Evolutionary conservation across 2,329 filamentous ascomycete genomes (phyloP).

Genomic region (Alternaria arbusti): DNA sequence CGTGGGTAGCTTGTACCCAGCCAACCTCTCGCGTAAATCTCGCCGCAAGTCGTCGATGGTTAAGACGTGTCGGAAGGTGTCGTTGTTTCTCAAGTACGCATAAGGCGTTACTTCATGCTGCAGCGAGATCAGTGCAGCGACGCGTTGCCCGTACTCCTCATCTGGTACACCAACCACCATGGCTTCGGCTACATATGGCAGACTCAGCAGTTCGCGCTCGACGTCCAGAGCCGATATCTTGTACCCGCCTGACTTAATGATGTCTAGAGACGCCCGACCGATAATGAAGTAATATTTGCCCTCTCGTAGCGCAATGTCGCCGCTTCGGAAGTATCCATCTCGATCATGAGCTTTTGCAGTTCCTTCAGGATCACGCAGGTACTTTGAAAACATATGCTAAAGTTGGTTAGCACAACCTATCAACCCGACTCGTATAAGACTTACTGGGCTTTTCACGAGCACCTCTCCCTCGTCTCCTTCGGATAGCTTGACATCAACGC

Average conservation of each 20-base stretch:
- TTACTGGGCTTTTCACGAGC: conserved; percentile 46
- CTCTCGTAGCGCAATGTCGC: conserved; percentile 51
- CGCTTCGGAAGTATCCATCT: conserved; percentile 59
- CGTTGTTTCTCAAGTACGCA: conserved; percentile 21
- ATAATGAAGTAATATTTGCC: conserved; percentile 60
- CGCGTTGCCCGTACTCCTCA: conserved; percentile 62
- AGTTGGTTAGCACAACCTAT: not conserved
- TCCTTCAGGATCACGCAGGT: conserved; percentile 51
- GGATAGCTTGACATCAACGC: conserved; percentile 51
- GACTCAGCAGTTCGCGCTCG: conserved; percentile 59
- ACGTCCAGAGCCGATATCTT: conserved; percentile 63
- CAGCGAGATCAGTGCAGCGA: conserved; percentile 59
- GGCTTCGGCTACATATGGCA: conserved; percentile 59
- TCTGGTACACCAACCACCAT: conserved; percentile 62
- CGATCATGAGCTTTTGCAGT: conserved; percentile 55
- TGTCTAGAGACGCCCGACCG: conserved; percentile 59
- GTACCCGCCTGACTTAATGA: conserved; percentile 64
- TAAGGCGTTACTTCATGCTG: conserved; percentile 42
- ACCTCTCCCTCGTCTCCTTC: conserved; percentile 59
- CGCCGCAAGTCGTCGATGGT: conserved; percentile 51
- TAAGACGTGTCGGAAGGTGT: conserved; percentile 27
- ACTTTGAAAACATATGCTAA: conserved; percentile 52
- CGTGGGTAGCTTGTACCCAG: conserved; percentile 59
- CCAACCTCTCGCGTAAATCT: conserved; percentile 54
- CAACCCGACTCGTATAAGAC: not conserved